Base-by-base conservation (phyloP, 805 yeast species). In the Millerago galiae region DNA sequence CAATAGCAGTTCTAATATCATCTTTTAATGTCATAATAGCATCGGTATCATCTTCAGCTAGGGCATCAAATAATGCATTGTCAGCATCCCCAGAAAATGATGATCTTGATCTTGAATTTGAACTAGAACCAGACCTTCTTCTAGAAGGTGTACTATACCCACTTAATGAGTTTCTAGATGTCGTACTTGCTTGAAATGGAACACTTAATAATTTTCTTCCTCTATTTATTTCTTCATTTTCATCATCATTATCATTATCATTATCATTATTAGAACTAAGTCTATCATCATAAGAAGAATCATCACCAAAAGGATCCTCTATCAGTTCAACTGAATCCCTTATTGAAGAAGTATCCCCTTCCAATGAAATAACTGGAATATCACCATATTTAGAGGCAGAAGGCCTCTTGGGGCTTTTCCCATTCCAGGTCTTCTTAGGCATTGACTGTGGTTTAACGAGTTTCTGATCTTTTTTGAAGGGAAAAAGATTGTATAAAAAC, bases 1-100 rank as follows among this genome's bases (percentile, higher is more conserved):
- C 53, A 14, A 54, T 34, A 3, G 59, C 57, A n/a, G 33, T 45
- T 36, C 41, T 53, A n/a, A 54, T 41, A 26, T 51, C 59, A 5
- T 27, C 41, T 15, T 49, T 52, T 37, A 54, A 34, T 6, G 40
- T 43, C 2, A 18, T n/a, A 4, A 52, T 34, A 10, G 48, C 51
- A 2, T 39, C 46, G 16, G 28, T 44, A 4, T 45, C 51, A 12
- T 38, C 47, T 2, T 30, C 35, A 4, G 40, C 43, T 12, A 51
- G 38, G 6, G 40, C 38, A 31, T 35, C 42, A 38, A 51, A 43
- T 27, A 47, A 10, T 14, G 42, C 39, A 25, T 35, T 30, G n/a
- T 42, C 45, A 12, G 34, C 28, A 7, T 21, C 40, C 13, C 8
- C 13, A 10, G 45, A 38, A 16, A 28, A 21, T 11, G 8, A n/a